Evolutionary conservation across 495 filamentous ascomycete genomes (phyloP).

Genomic region (Lasiosphaeriaceae sp.): DNA sequence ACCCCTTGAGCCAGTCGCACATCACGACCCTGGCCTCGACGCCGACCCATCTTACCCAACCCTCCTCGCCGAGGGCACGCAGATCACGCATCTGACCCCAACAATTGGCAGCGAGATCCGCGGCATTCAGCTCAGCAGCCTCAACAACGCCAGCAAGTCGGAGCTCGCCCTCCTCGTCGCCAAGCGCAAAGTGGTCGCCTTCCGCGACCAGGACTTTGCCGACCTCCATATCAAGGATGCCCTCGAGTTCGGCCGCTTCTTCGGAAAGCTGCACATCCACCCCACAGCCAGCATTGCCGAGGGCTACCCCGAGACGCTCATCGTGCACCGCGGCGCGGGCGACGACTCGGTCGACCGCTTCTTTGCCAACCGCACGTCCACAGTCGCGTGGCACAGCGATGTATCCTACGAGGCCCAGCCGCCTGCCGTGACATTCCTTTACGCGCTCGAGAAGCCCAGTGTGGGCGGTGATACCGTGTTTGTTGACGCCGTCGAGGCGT

Average conservation of each 20-base stretch:
- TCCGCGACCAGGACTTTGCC: constrained; percentile 3
- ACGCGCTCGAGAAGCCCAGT: neutral
- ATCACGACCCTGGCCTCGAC: neutral
- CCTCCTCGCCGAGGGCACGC: neutral
- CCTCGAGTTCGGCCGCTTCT: neutral
- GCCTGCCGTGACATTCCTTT: neutral
- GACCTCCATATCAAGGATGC: neutral
- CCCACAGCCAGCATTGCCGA: neutral
- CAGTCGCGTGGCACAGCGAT: constrained; percentile 3
- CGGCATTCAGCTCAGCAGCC: constrained; percentile 1
- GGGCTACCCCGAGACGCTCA: neutral
- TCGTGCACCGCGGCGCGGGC: constrained; percentile 1
- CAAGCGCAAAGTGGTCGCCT: constrained; percentile 1
- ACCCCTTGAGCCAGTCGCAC: neutral
- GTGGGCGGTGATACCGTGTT: constrained; percentile 1
- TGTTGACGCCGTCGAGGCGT: neutral
- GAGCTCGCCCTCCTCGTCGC: constrained; percentile 3
- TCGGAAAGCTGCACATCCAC: constrained; percentile 1
- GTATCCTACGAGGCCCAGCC: constrained; percentile 4
- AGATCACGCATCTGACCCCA: neutral
- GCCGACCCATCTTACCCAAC: neutral
- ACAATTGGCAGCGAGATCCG: neutral
- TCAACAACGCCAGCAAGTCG: neutral
- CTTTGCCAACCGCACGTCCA: neutral
- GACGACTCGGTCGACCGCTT: neutral